Conservation (phyloP, 2,329 filamentous ascomycete species). For the Onygenales sp. region DNA sequence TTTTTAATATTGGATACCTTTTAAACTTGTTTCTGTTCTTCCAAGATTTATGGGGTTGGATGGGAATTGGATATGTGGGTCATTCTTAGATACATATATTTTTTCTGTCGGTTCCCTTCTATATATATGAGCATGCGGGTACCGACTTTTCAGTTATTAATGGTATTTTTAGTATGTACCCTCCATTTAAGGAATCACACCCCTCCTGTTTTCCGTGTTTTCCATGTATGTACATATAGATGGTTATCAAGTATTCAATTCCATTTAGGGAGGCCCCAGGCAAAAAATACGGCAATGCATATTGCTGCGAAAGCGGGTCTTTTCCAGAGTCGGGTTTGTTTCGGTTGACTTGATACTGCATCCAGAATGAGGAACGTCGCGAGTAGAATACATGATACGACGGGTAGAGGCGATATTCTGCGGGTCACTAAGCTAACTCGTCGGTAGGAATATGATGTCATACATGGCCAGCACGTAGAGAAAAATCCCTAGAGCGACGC, state of each 20-base stretch:
- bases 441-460: conserved; percentile 8
- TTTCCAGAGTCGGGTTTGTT: conserved; percentile 19
- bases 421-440: conserved; percentile 6
- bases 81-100: too few relatives aligned
- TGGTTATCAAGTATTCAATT: conserved; percentile 9
- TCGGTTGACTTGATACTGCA: conserved; percentile 19
- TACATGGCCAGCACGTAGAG: conserved; percentile 33
- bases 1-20: not conserved
- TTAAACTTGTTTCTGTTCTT: too few relatives aligned
- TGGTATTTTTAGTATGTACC: too few relatives aligned
- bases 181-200: too few relatives aligned
- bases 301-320: conserved; percentile 22
- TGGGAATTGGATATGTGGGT: too few relatives aligned
- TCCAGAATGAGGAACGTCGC: conserved; percentile 14
- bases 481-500: conserved; percentile 36
- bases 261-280: conserved; percentile 15
- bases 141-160: too few relatives aligned
- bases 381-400: conserved; percentile 19
- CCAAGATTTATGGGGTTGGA: too few relatives aligned
- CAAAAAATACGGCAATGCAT: conserved; percentile 24
- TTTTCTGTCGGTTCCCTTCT: too few relatives aligned
- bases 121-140: too few relatives aligned
- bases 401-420: conserved; percentile 19
- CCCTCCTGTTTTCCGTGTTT: too few relatives aligned
- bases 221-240: not conserved